Evolutionary conservation across 345 rosid genomes (phyloP), one percentile per base, ranked within the genome.

Genomic region (Eutrema japonicum): DNA sequence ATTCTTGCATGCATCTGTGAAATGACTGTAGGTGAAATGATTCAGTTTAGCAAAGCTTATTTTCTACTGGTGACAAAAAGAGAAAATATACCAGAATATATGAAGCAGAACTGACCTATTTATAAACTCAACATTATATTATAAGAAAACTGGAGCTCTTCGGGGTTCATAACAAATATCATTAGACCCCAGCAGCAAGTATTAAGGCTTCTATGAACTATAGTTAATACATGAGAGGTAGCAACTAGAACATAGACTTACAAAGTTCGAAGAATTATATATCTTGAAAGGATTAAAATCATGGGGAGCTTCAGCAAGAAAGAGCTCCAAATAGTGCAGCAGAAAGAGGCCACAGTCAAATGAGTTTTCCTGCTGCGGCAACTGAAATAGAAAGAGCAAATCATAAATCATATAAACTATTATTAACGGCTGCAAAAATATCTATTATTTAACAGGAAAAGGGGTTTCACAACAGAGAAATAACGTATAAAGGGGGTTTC

Each of bases 341-440:
- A 95, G 87, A 83, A 95, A 95, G 63, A 95, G 82, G 65, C 99
- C 97, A 41, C 99, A 95, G 75, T 95, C 99, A 83, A 74, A 95
- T 42, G 88, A 89, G 80, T 95, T 95, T 72, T 95, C 97, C 81
- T 95, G 99, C 84, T 95, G 99, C 36, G 99, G 99, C 77, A 95
- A 83, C 99, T 95, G 88, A 64, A 26, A 80, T 33, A 79, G 67
- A 73, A 71, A 71, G 10, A 71, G 70, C 54, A 53, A 63, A 61
- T 40, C 59, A 59, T 63, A 67, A 13, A 74, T 87, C 80, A 85
- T 79, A 62, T 38, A 63, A 58, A 71, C 45, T 37, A 70, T 16
- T 41, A 53, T 26, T 41, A 9, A 72, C 71, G 66, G 40, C 61
- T 38, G 63, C 30, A 26, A 75, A 59, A 50, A 10, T 22, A 50